phyloP scores from a whole-genome alignment of 805 yeast species.

The Cyberlindnera mrakii region DNA sequence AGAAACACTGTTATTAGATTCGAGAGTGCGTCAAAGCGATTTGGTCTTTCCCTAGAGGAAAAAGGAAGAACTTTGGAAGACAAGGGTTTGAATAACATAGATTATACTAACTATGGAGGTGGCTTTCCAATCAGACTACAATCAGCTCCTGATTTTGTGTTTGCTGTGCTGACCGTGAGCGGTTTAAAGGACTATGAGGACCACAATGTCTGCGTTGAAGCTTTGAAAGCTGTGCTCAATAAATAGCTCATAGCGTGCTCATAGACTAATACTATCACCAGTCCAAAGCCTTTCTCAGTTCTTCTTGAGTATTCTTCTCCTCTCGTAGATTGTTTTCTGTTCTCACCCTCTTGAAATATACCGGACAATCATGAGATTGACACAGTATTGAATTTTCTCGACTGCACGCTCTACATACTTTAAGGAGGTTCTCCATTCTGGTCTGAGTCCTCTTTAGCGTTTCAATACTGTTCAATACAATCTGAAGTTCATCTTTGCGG shows the following conservation, averaged over 20 bases:
- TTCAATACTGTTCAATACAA: slow-evolving; percentile 28
- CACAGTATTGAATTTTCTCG: slow-evolving; percentile 37
- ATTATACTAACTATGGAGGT: slow-evolving; percentile 53
- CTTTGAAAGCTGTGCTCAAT: slow-evolving; percentile 10
- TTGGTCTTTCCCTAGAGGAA: slow-evolving; percentile 37
- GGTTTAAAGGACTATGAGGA: slow-evolving; percentile 53
- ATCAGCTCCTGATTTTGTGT: slow-evolving; percentile 24
- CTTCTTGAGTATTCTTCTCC: slow-evolving; percentile 7
- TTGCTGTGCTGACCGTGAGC: slow-evolving; percentile 48
- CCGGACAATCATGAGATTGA: slow-evolving; percentile 57
- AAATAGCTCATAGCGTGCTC: not conserved
- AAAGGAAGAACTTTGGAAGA: slow-evolving; percentile 34
- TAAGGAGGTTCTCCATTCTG: slow-evolving; percentile 23
- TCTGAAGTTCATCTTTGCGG: slow-evolving; percentile 28
- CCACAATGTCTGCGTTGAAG: slow-evolving; percentile 40
- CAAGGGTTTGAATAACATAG: slow-evolving; percentile 33
- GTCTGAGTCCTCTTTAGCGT: slow-evolving; percentile 23
- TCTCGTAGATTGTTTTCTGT: slow-evolving; percentile 26
- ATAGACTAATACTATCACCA: slow-evolving; percentile 6
- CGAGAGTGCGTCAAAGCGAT: slow-evolving; percentile 40
- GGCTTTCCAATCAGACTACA: slow-evolving; percentile 41
- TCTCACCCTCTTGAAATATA: slow-evolving; percentile 50
- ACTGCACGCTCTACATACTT: slow-evolving; percentile 32
- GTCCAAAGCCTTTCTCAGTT: slow-evolving; percentile 2
- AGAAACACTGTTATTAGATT: slow-evolving; percentile 41